phyloP scores from a whole-genome alignment of 305 asterid species.

The Solanum chacoense region DNA sequence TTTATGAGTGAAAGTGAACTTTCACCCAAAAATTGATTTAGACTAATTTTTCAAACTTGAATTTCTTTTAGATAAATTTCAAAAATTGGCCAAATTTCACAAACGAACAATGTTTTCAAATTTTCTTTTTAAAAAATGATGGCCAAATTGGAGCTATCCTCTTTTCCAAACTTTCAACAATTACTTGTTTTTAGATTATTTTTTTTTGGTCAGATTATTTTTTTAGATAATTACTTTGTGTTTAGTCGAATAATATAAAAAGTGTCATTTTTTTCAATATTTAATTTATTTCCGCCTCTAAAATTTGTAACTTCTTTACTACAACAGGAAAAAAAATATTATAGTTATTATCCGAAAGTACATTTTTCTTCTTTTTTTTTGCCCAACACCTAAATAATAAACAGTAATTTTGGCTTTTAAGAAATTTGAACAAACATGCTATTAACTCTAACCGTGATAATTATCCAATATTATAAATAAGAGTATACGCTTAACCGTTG shows the following conservation, averaged over 20 bases:
- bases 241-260: neutral
- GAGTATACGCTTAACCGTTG: neutral
- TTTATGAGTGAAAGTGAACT: neutral
- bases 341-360: neutral
- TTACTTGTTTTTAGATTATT: neutral
- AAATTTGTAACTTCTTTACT: neutral
- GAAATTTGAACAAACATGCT: neutral
- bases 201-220: neutral
- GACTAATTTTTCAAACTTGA: too few species aligned
- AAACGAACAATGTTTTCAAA: neutral
- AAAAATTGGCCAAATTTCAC: neutral
- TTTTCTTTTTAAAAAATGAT: neutral
- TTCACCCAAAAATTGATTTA: neutral
- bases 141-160: neutral
- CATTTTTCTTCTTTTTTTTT: neutral
- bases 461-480: neutral
- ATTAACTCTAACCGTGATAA: neutral
- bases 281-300: neutral
- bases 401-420: neutral
- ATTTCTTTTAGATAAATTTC: neutral
- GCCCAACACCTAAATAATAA: neutral
- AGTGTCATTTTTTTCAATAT: neutral
- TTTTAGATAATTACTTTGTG: neutral
- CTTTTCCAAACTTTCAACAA: neutral
- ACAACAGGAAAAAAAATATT: neutral